Evolutionary conservation across 352 stramenopile species (phyloP), one percentile per base, ranked within the genome.

Genomic region (Globisporangium yorkense): DNA sequence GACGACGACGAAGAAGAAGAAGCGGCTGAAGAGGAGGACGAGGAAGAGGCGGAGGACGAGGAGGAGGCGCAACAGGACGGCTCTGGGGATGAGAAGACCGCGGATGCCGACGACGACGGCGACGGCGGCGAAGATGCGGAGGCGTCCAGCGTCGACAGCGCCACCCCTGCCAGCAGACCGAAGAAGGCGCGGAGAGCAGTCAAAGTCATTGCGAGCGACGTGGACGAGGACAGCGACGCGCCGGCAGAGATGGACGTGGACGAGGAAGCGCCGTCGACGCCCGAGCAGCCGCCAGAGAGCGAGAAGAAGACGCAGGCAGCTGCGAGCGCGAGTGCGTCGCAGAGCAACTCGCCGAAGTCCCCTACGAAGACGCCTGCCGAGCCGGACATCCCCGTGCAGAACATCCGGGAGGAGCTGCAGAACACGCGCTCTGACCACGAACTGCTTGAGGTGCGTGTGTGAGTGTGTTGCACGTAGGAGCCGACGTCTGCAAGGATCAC

Each of bases 321-420:
- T 12, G 15, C 8, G 13, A 13, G 21, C 27, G 27, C 8, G 61
- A 69, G 84, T 43, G 74, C 76, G 31, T 57, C 87, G 16, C 75
- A 86, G 67, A 81, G 80, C 56, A 57, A 71, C 21, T 68, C 70
- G 9, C 64, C 77, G 9, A 67, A 56, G n/a, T n/a, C 43, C 21
- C 43, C 45, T 39, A 15, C 48, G 4, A 66, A 48, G 15, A 53
- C n/a, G 8, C 20, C 21, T 10, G 65, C 70, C 9, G 67, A 54
- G n/a, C 44, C 44, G 44, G 33, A 70, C 45, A 62, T 87, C 27
- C 80, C 83, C 0, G 76, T 78, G 43, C 78, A 87, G 33, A 62
- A 77, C 40, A 65, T 89, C 2, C 65, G 67, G 15, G 75, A 88
- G 3, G 62, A 59, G 13, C 66, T 92, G 3, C 69, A 60, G 31